These are phyloP conservation scores for Kazachstania kunashirensis DNA, from an alignment of 805 yeast species.

Conservation along the genomic window DNA sequence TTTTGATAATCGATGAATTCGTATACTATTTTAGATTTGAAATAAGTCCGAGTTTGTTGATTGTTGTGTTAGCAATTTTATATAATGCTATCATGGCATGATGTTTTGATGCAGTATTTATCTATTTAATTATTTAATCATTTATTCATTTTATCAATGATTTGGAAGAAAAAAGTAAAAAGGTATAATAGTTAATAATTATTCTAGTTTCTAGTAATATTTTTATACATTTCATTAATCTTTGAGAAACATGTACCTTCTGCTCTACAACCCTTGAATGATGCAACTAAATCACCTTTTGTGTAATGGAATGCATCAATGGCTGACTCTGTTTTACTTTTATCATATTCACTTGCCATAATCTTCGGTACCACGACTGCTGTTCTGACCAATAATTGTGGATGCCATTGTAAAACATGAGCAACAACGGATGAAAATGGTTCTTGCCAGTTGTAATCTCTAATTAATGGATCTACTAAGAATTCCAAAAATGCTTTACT, in stretches of 20 bases:
- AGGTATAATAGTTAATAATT: too few relatives aligned
- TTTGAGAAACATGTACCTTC: slow-evolving; percentile 44
- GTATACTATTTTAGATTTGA: too few relatives aligned
- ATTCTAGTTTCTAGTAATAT: too few relatives aligned
- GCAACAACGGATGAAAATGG: slow-evolving; percentile 48
- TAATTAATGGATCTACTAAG: slow-evolving; percentile 66
- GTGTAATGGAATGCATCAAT: slow-evolving; percentile 41
- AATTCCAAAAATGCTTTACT: slow-evolving; percentile 67
- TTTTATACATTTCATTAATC: slow-evolving; percentile 14
- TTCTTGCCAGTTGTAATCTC: slow-evolving; percentile 42
- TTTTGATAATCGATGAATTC: too few relatives aligned
- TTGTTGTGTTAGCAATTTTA: too few relatives aligned
- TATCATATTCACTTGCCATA: slow-evolving; percentile 39
- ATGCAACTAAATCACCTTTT: slow-evolving; percentile 59
- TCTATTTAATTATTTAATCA: too few relatives aligned
- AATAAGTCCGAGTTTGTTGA: too few relatives aligned
- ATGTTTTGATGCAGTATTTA: too few relatives aligned
- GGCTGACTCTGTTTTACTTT: slow-evolving; percentile 16
- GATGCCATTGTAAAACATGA: slow-evolving; percentile 95
- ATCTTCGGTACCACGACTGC: slow-evolving; percentile 60
- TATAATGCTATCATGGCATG: too few relatives aligned
- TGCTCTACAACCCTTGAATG: slow-evolving; percentile 48
- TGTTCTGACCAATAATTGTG: slow-evolving; percentile 60
- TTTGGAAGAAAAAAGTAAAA: too few relatives aligned
- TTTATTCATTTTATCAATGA: too few relatives aligned